phyloP scores from a whole-genome alignment of 495 filamentous ascomycete species.

The Penicillium egyptiacum region DNA sequence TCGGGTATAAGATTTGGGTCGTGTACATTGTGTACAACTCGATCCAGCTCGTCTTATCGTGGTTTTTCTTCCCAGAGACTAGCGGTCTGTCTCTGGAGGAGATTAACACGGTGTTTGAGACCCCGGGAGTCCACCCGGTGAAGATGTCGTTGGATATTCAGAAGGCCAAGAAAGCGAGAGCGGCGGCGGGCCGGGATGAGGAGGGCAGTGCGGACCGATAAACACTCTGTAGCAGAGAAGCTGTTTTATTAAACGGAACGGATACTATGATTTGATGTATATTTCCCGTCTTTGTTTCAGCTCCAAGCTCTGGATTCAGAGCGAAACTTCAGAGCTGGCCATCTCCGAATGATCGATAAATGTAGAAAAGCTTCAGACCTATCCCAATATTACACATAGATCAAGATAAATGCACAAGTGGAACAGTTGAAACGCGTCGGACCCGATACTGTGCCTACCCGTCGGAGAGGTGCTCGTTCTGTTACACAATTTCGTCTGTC shows the following conservation, averaged over 20 bases:
- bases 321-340: neutral
- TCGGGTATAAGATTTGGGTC: constrained; percentile 48
- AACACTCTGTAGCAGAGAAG: neutral
- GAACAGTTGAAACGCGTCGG: constrained; percentile 29
- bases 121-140: constrained; percentile 42
- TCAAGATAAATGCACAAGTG: constrained; percentile 13
- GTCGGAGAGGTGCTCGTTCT: constrained; percentile 27
- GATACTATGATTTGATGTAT: neutral
- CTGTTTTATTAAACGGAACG: neutral
- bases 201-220: constrained; percentile 2
- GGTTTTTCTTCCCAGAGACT: constrained; percentile 47
- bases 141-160: constrained; percentile 47
- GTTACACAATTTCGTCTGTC: constrained; percentile 25
- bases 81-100: constrained; percentile 40
- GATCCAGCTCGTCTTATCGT: constrained; percentile 40
- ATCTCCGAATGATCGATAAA: neutral
- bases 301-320: neutral
- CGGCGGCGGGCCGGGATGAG: constrained; percentile 21
- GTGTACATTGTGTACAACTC: constrained; percentile 46
- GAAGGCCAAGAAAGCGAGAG: constrained; percentile 42
- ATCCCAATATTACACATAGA: neutral
- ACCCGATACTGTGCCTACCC: constrained; percentile 26
- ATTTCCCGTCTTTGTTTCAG: neutral
- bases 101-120: constrained; percentile 48
- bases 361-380: neutral